Evolutionary conservation across 2,329 filamentous ascomycete species (phyloP).

Genomic region (Cladorrhinum sp.): DNA sequence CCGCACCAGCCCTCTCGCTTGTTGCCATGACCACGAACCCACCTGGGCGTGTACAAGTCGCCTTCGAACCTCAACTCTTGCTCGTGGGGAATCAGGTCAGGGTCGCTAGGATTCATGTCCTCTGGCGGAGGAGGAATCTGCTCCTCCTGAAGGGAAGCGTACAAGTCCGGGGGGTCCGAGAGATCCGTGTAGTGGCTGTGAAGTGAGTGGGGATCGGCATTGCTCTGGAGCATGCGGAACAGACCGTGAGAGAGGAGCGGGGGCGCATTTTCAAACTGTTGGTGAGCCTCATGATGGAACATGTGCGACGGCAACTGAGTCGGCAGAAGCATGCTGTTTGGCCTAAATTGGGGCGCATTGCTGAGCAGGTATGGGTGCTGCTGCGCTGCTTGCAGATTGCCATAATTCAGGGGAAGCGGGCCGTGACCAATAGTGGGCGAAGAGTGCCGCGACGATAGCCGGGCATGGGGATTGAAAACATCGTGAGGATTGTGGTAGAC

Average conservation of each 20-base stretch:
- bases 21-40: conserved; percentile 82
- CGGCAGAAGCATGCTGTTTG: conserved; percentile 59
- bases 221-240: conserved; percentile 72
- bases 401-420: conserved; percentile 52
- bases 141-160: conserved; percentile 70
- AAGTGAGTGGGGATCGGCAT: conserved; percentile 64
- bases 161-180: conserved; percentile 73
- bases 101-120: conserved; percentile 77
- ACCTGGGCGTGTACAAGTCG: conserved; percentile 78
- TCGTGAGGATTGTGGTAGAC: conserved; percentile 62
- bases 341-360: conserved; percentile 48
- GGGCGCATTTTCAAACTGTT: conserved; percentile 56
- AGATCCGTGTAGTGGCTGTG: conserved; percentile 70
- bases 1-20: conserved; percentile 89
- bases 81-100: conserved; percentile 72
- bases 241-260: conserved; percentile 67
- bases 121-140: conserved; percentile 71
- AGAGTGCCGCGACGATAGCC: conserved; percentile 53
- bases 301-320: conserved; percentile 51
- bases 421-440: conserved; percentile 47
- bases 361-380: conserved; percentile 55
- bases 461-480: conserved; percentile 53
- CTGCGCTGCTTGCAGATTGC: conserved; percentile 53
- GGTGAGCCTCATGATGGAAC: conserved; percentile 50
- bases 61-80: conserved; percentile 76